These are phyloP conservation scores for Dioscorea dumetorum DNA, from an alignment of 106 monocot genomes.

Conservation along the genomic window DNA sequence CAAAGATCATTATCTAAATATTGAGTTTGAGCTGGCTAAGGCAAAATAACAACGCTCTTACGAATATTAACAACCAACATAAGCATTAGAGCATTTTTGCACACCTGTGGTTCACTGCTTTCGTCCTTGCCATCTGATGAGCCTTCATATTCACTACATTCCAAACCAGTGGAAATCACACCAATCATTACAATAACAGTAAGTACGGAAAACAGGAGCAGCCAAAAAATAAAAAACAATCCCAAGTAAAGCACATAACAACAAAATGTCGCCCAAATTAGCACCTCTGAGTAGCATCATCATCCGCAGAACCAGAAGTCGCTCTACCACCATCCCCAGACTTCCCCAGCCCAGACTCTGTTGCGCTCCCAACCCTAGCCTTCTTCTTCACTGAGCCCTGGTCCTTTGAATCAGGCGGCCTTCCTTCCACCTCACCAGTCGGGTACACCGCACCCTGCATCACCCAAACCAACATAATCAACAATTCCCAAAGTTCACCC, in stretches of 20 bases:
- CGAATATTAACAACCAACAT: too few species aligned
- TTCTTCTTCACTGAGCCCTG: conserved; percentile 3
- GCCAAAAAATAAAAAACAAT: background rate
- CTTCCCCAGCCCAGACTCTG: too few species aligned
- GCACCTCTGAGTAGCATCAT: conserved; percentile 29
- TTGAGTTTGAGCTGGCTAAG: too few species aligned
- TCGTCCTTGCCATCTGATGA: conserved; percentile 44
- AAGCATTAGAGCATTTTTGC: background rate
- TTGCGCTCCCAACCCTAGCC: too few species aligned
- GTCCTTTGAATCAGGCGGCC: background rate
- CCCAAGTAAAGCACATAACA: background rate
- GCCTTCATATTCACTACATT: conserved; percentile 38
- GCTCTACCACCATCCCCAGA: too few species aligned
- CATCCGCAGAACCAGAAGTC: conserved; percentile 3
- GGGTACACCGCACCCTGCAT: background rate
- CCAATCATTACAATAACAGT: too few species aligned
- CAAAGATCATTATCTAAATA: too few species aligned
- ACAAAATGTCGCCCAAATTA: background rate
- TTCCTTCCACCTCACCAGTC: too few species aligned
- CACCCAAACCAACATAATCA: background rate
- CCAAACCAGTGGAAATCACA: background rate
- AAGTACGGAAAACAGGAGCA: background rate
- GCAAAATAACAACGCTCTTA: background rate
- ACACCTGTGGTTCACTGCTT: conserved; percentile 26
- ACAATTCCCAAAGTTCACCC: background rate